Percentiles rank a stretch among this genome's conserved stretches.
phyloP scores from a whole-genome alignment of 345 rosid genomes.

The Eucalyptus brandiana region DNA sequence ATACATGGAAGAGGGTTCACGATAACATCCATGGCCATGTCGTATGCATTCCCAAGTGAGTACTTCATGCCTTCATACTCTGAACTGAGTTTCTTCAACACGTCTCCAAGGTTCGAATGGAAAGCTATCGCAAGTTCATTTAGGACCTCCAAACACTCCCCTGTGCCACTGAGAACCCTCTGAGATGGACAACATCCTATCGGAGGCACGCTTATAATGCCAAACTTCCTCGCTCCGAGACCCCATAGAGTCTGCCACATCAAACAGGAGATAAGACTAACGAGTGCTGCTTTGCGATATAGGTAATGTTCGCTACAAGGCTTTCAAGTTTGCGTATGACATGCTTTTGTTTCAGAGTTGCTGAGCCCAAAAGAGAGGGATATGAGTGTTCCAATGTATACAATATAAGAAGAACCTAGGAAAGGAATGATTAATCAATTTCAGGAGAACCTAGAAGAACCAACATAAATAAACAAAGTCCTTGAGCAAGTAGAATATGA shows the following conservation, averaged over 20 bases:
- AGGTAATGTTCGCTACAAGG: not conserved
- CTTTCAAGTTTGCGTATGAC: not conserved
- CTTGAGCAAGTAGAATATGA: not conserved
- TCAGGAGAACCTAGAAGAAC: not conserved
- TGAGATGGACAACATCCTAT: constrained; percentile 54
- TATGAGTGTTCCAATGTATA: not conserved
- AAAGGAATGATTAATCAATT: not conserved
- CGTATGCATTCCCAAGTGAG: constrained; percentile 35
- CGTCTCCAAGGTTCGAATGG: not conserved
- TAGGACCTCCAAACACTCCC: constrained; percentile 30
- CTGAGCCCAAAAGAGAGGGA: not conserved
- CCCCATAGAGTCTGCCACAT: constrained; percentile 16
- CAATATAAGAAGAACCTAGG: not conserved
- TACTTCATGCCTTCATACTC: constrained; percentile 19
- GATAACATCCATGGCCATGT: constrained; percentile 29
- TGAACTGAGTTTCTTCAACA: constrained; percentile 23
- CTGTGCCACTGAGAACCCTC: constrained; percentile 12
- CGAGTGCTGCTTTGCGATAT: not conserved
- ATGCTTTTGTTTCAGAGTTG: not conserved
- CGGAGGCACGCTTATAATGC: constrained; percentile 35
- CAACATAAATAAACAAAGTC: not conserved
- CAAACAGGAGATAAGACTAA: not conserved
- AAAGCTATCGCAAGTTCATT: constrained; percentile 22
- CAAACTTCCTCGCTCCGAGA: constrained; percentile 38
- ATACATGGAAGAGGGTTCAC: constrained; percentile 6